Evolutionary conservation across 2,329 filamentous ascomycete species (phyloP), one percentile per base, ranked within the genome.

Genomic region (Esteya vermicola): DNA sequence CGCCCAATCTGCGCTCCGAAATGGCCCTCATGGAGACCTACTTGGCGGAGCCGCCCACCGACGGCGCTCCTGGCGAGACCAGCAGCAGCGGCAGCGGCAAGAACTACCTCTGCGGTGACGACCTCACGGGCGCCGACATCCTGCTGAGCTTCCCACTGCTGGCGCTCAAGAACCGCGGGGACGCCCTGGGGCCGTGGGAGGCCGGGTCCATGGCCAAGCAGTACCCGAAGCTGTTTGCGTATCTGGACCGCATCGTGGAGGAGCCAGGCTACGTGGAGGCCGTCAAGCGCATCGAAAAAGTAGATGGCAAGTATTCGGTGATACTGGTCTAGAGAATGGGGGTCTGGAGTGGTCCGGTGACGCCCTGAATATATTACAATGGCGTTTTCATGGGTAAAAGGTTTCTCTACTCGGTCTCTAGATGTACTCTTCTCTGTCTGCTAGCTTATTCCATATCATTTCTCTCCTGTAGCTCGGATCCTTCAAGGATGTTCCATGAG

Each of bases 61-160:
- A 64, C 1, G 50, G 50, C 2, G 45, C 45, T n/a, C n/a, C n/a
- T n/a, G n/a, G n/a, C n/a, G n/a, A n/a, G n/a, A n/a, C n/a, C n/a
- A n/a, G n/a, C n/a, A n/a, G n/a, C n/a, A n/a, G n/a, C n/a, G n/a
- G n/a, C n/a, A n/a, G n/a, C 6, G 60, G 62, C 25, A 48, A 49
- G 2, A 48, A 48, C n/a, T 75, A 68, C 50, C 55, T 75, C 21
- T 72, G 69, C 47, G 67, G 69, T 20, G 50, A 57, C 18, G 49
- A 56, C 32, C 58, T 74, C 38, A 68, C 67, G 3, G 63, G 68
- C 1, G 70, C 67, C 7, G 47, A 49, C 38, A 49, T 74, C 42
- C 53, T 73, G 39, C 54, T 73, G 48, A 70, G 67, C 53, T 74
- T 68, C 54, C 63, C 62, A 13, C 54, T 74, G 41, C 60, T 74